Evolutionary conservation across 176 grass and related monocot genomes (phyloP), one percentile per base, ranked within the genome.

Genomic region (Oryza rufipogon): DNA sequence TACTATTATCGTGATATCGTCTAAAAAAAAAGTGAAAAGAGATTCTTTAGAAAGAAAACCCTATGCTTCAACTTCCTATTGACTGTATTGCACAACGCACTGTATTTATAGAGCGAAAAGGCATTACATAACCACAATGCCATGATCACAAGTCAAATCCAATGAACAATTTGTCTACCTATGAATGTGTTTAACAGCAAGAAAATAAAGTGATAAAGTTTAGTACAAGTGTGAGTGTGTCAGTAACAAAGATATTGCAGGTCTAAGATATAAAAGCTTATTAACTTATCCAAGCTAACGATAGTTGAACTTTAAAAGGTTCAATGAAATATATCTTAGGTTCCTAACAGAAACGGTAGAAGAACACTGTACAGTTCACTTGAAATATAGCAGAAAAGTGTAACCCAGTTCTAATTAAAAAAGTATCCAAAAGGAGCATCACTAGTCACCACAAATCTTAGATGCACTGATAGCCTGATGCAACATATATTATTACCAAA

Each of bases 261-360:
- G 54, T n/a, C 19, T 19, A 4, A 17, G 11, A 64, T 65, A 23
- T 68, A 69, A 30, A 39, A 78, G 14, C 28, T 64, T 49, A 41
- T 8, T 8, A 70, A 70, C 3, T 39, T 66, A 32, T 16, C 74
- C 32, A 45, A 2, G 41, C 9, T 67, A 28, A 32, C 33, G 66
- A 42, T 51, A 28, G 52, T 5, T 10, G 76, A 16, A 54, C 25
- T 47, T 16, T 19, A 39, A 19, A 64, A 41, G 83, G 79, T 11
- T 61, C 3, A 11, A 64, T 14, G 10, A n/a, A 25, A 73, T 67
- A 56, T 45, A 66, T 56, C 42, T 58, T 45, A 30, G 11, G 11
- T 52, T 54, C 15, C 42, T 66, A 80, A 45, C 1, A 81, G 10
- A 76, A 12, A 60, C 9, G 47, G n/a, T 70, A 10, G 39, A 87